Conservation (phyloP, 352 stramenopile genomes). For the Aphanomyces invadans region DNA sequence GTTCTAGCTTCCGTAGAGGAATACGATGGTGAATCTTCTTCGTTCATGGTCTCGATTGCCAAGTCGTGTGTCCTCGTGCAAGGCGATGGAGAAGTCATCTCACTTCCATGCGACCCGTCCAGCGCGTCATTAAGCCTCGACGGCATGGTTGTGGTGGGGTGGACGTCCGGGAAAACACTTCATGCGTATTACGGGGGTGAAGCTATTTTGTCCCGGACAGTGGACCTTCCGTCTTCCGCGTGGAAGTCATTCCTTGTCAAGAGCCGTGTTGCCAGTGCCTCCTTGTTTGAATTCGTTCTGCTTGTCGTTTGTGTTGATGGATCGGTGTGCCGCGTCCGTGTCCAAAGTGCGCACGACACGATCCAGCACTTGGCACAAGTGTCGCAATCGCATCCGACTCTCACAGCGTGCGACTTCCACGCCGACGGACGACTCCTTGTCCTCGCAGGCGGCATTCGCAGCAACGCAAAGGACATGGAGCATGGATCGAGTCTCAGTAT, state of each 20-base stretch:
- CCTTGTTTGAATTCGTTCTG: slow-evolving; percentile 16
- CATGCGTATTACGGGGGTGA: slow-evolving; percentile 21
- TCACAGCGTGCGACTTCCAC: slow-evolving; percentile 9
- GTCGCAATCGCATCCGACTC: slow-evolving; percentile 9
- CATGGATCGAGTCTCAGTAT: slow-evolving; percentile 18
- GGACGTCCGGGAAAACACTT: not conserved
- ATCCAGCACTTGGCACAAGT: not conserved
- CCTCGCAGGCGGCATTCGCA: slow-evolving; percentile 19
- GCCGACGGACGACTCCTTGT: slow-evolving; percentile 2
- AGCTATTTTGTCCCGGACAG: slow-evolving; percentile 2
- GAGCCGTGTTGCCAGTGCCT: slow-evolving; percentile 9
- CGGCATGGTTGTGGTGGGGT: not conserved
- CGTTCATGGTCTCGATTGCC: not conserved
- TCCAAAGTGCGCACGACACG: slow-evolving; percentile 11
- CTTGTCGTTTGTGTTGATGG: slow-evolving; percentile 7
- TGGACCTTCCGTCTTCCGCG: slow-evolving; percentile 14
- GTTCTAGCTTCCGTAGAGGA: not conserved
- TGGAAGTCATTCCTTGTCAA: slow-evolving; percentile 11
- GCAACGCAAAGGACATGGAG: slow-evolving; percentile 1
- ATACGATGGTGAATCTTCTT: not conserved
- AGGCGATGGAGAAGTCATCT: not conserved
- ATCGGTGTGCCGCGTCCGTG: not conserved
- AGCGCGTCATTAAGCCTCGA: not conserved
- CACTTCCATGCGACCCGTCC: not conserved
- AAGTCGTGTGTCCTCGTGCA: slow-evolving; percentile 1